Percentiles rank a stretch among this genome's conserved stretches.
Evolutionary conservation across 2,329 filamentous ascomycete species (phyloP).

Genomic region (Neonectria neomacrospora): DNA sequence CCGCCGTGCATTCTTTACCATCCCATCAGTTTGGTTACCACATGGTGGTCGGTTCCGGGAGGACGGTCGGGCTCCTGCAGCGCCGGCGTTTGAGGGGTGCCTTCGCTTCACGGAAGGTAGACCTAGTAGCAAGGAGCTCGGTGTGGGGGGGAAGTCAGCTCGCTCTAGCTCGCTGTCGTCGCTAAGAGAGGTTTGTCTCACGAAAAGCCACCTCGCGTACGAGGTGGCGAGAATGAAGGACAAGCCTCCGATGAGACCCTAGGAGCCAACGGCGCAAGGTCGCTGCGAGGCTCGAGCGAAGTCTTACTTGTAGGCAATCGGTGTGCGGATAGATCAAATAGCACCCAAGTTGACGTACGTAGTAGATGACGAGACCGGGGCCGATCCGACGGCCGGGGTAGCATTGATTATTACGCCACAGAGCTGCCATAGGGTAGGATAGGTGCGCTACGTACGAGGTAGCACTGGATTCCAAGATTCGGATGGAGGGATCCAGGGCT

Average conservation of each 20-base stretch:
- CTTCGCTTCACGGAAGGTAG: conserved; percentile 16
- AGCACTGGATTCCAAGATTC: conserved; percentile 3
- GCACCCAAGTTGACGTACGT: not conserved
- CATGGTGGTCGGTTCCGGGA: conserved; percentile 13
- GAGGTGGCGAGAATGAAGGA: not conserved
- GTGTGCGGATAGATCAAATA: conserved; percentile 1
- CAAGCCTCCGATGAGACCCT: conserved; percentile 2
- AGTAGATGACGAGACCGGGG: conserved; percentile 5
- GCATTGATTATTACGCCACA: not conserved
- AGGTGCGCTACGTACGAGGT: not conserved
- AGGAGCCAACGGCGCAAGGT: not conserved
- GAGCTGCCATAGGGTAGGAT: not conserved
- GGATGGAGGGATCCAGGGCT: conserved; percentile 8
- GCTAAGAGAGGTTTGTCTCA: conserved; percentile 16
- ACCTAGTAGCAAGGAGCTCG: not conserved
- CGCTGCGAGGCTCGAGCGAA: not conserved
- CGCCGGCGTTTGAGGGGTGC: conserved; percentile 20
- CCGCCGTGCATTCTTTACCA: conserved; percentile 10
- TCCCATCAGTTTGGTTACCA: conserved; percentile 8
- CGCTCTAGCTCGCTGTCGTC: conserved; percentile 4
- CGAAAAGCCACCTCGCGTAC: conserved; percentile 13
- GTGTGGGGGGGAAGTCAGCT: not conserved
- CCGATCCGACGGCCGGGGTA: conserved; percentile 2
- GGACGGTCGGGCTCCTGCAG: conserved; percentile 11
- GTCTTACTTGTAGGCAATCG: not conserved